phyloP scores from a whole-genome alignment of 1,284 basidiomycete genomes.

The Paramarasmius palmivorus region DNA sequence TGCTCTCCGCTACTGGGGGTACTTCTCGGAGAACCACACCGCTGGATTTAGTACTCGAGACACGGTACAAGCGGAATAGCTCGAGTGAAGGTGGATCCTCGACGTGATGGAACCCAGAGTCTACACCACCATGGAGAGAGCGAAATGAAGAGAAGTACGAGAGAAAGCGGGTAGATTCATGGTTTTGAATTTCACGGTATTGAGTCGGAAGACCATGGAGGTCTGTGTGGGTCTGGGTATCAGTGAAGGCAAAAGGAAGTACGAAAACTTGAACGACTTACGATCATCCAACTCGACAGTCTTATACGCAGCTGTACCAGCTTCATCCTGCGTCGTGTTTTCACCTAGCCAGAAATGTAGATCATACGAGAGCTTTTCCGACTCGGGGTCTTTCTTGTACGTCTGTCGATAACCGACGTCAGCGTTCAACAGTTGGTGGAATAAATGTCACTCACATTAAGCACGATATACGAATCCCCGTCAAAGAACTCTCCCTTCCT shows the following conservation, averaged over 20 bases:
- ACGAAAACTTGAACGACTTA: constrained; percentile 28
- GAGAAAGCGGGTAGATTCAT: constrained; percentile 57
- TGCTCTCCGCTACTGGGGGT: constrained; percentile 39
- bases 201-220: constrained; percentile 56
- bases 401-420: constrained; percentile 33
- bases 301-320: constrained; percentile 67
- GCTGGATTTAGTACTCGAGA: constrained; percentile 32
- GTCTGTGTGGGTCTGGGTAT: constrained; percentile 33
- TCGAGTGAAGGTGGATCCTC: constrained; percentile 43
- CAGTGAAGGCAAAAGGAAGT: background rate
- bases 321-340: constrained; percentile 63
- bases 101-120: constrained; percentile 64
- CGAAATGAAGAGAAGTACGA: constrained; percentile 59
- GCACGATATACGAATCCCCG: constrained; percentile 65
- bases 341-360: constrained; percentile 68
- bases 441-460: constrained; percentile 43
- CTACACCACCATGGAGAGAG: constrained; percentile 54
- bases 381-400: constrained; percentile 52
- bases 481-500: constrained; percentile 57
- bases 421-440: background rate
- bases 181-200: constrained; percentile 61
- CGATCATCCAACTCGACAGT: constrained; percentile 69
- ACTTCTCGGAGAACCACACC: constrained; percentile 52
- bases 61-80: constrained; percentile 47
- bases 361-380: constrained; percentile 51